Base-by-base conservation (phyloP, 257 asterid genomes). In the Solanum microdontum region DNA sequence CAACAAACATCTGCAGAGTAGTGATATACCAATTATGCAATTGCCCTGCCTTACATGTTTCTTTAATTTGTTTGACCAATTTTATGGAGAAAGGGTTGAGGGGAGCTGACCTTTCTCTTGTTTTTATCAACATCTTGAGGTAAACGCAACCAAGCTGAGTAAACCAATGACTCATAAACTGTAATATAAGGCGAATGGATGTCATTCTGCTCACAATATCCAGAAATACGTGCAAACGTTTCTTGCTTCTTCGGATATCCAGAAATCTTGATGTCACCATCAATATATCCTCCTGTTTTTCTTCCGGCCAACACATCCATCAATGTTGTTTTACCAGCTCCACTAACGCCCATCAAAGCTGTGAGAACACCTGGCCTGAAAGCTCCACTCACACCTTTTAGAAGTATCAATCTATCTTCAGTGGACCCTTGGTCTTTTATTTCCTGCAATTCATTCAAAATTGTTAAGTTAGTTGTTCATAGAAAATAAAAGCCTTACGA, bases 291-390 rank as follows among this genome's bases (percentile, higher is more conserved):
- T 33, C 94, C 94, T 0, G 95, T 94, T 90, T 94, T 94, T 39
- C 98, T 90, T 34, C 96, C 98, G 7, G 96, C 95, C 83, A 94
- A 87, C 14, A 94, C 96, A 30, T 94, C 98, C 98, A 94, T 92
- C 32, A 94, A 93, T 13, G 96, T 94, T 1, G 98, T 94, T 90
- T 94, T 94, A 3, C 98, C 98, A 0, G 98, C 98, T 28, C 98
- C 98, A 68, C 95, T 94, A 15, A 94, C 94, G 6, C 98, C 98
- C 96, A 94, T 93, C 70, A 94, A 82, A 82, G 98, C 95, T 15
- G 96, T 91, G 30, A 94, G 92, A 86, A 93, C 86, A 5, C 96
- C 96, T 0, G 96, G 98, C 90, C 92, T 92, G 75, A 94, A 93
- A 19, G 93, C 93, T 33, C 96, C 98, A 88, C 94, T 94, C 26